Base-by-base conservation (phyloP, 2,329 filamentous ascomycete genomes). In the Stachybotrys chartarum region DNA sequence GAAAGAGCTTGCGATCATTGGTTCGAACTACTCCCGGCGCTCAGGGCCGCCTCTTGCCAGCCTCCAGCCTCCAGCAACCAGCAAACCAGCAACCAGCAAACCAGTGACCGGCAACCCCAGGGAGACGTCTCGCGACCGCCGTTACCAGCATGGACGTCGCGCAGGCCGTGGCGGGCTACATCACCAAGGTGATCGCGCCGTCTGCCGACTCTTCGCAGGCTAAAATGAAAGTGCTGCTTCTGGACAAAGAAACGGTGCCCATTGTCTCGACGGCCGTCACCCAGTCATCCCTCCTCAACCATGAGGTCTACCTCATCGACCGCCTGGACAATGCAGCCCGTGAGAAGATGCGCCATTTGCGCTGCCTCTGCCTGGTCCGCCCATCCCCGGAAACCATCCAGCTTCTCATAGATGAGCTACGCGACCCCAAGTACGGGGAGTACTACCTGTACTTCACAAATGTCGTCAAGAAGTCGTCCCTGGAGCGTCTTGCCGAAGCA, bases 361-460 rank as follows among this genome's bases (percentile, higher is more conserved):
- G 91, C 53, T 99, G 94, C 70, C 76, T 97, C 31, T 97, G 91
- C 69, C 93, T 99, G 63, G 83, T 99, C 51, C 87, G 95, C 46
- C 94, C 94, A 7, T 96, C 93, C 0, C 82, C 93, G 12, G 91
- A 95, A 63, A 95, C 93, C 6, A 91, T 97, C 67, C 92, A 99
- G 68, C 84, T 89, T 59, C 82, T 99, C 54, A 93, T 99, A 63
- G 94, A 99, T 67, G 94, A 99, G 75, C 81, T 99, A 55, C 84
- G 94, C 58, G 93, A 97, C 52, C 95, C 94, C 5, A 97, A 92
- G 69, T 99, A 99, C 65, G 93, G 94, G 61, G 94, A 99, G 75
- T 99, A 99, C 73, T 85, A 96, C 67, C 82, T 99, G 55, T 97
- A 95, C 72, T 96, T 99, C 72, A 97, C 91, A 78, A 99, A 99